Base-by-base conservation (phyloP, 164 flowering plant species). In the Macadamia integrifolia region DNA sequence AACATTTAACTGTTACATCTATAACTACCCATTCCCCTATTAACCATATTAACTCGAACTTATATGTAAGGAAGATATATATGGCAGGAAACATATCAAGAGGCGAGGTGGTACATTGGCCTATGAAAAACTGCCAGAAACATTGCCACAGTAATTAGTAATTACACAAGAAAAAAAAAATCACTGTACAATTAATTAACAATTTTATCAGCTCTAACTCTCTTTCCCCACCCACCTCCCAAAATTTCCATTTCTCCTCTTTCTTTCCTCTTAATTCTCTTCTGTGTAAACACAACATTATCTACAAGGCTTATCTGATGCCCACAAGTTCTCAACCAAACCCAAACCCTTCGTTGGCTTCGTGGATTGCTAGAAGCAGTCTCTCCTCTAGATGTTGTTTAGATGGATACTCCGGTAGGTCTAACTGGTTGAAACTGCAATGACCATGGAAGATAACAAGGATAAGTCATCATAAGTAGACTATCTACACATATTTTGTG, bases 401-500 rank as follows among this genome's bases (percentile, higher is more conserved):
- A 0, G 95, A 86, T 58, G 99, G 96, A 78, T 94, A 94, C 72
- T 94, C 98, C 1, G 99, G 99, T 29, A 94, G 74, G 78, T 94
- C 98, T 64, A 94, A 77, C 77, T 94, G 98, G 77, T 94, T 94
- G 77, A 92, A 94, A 76, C 99, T 94, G 96, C 82, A 86, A 0
- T 6, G 35, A 53, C 35, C 17, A 57, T n/a, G 52, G 9, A 30
- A 17, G 44, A 40, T 18, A 46, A 8, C 23, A 65, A 10, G 32
- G 17, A 14, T 56, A 55, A 56, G 32, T 40, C 18, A 8, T 35
- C 40, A 35, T 2, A 35, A 2, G n/a, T n/a, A 15, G 11, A 30
- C 13, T 49, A 49, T 30, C 23, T 49, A 8, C 28, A 5, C 5
- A 35, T 5, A 35, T 35, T 2, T 35, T 2, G 40, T 35, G 40